These are phyloP conservation scores for Aschersonia sp. DNA, from an alignment of 2,329 filamentous ascomycete genomes.

Conservation along the genomic window DNA sequence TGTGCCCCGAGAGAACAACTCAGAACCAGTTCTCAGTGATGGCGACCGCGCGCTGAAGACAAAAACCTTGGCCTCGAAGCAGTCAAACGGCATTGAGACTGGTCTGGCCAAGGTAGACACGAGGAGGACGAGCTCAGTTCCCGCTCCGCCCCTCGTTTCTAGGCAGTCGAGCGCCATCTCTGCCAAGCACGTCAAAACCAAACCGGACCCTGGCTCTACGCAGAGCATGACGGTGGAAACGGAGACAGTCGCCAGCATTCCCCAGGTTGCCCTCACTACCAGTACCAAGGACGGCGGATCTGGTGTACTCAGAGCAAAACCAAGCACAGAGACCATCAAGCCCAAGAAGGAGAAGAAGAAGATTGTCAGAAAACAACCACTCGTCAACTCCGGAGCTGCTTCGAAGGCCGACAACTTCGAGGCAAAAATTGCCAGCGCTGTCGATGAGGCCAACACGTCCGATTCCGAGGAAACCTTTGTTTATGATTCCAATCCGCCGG, in stretches of 20 bases:
- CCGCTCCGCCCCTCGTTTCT: conserved; percentile 40
- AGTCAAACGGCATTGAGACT: conserved; percentile 54
- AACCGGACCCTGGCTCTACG: conserved; percentile 56
- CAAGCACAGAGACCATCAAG: conserved; percentile 89
- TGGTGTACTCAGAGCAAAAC: conserved; percentile 69
- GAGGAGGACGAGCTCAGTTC: conserved; percentile 29
- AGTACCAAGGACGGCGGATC: conserved; percentile 49
- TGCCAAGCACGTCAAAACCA: conserved; percentile 53
- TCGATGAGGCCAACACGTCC: conserved; percentile 90
- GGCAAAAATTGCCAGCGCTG: conserved; percentile 86
- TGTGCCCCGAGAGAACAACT: conserved; percentile 23
- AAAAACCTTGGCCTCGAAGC: conserved; percentile 28
- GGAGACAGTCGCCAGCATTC: conserved; percentile 83
- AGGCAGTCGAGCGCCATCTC: conserved; percentile 51
- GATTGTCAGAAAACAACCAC: conserved; percentile 56
- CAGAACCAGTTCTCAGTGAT: conserved; percentile 24
- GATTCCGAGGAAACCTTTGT: conserved; percentile 98
- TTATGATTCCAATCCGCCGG: conserved; percentile 91
- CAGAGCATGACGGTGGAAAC: conserved; percentile 96
- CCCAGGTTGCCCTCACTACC: conserved; percentile 61
- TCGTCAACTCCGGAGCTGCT: conserved; percentile 54
- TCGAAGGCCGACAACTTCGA: conserved; percentile 98
- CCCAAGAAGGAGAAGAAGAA: conserved; percentile 90
- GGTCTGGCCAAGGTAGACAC: conserved; percentile 31
- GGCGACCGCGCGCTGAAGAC: conserved; percentile 27